Conservation (phyloP, 257 asterid species). For the Solanum sitiens region DNA sequence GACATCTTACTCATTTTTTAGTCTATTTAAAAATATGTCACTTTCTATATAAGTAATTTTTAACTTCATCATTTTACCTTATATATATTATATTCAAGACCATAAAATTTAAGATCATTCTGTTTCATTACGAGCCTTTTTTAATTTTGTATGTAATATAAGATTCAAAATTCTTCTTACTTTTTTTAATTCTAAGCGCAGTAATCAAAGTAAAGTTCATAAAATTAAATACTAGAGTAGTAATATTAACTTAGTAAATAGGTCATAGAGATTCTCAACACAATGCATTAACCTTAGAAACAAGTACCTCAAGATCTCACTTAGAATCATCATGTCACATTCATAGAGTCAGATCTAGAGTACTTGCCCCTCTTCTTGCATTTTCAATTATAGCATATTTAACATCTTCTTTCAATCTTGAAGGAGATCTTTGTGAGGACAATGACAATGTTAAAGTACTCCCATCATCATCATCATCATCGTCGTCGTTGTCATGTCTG, state of each 20-base stretch:
- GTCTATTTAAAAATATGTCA: not conserved
- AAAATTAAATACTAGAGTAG: not conserved
- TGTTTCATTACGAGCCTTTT: not conserved
- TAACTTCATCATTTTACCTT: not conserved
- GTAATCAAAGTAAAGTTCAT: not conserved
- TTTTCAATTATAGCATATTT: slow-evolving; percentile 1
- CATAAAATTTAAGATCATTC: not conserved
- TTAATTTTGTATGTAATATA: not conserved
- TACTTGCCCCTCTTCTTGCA: slow-evolving; percentile 55
- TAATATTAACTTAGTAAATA: not conserved
- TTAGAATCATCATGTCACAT: slow-evolving; percentile 49
- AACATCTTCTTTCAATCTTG: slow-evolving; percentile 27
- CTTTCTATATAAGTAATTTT: not conserved
- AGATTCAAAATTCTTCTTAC: not conserved
- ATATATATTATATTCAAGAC: not conserved
- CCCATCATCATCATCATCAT: slow-evolving; percentile 16
- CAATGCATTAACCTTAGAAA: not conserved
- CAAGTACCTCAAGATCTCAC: slow-evolving; percentile 58
- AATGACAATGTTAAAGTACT: slow-evolving; percentile 35
- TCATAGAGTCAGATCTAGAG: slow-evolving; percentile 98
- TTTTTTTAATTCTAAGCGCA: not conserved
- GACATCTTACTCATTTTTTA: not conserved
- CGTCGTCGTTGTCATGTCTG: slow-evolving; percentile 1
- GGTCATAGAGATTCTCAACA: not conserved
- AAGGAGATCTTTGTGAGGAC: slow-evolving; percentile 7